Evolutionary conservation across 2,329 filamentous ascomycete species (phyloP).

Genomic region (Nakataea oryzae): DNA sequence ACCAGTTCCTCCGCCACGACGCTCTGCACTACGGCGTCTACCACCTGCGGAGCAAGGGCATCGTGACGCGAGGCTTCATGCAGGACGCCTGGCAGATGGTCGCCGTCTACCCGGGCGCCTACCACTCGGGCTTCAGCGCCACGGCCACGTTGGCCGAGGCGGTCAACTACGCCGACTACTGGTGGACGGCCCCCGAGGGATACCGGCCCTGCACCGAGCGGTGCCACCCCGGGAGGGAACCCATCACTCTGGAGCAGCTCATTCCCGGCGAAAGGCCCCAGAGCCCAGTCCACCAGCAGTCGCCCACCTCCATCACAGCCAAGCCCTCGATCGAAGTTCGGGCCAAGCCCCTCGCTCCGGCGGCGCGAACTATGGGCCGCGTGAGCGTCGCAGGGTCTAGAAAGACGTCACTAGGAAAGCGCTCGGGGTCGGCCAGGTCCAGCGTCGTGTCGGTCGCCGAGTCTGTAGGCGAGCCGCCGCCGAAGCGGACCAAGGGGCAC

Average conservation of each 20-base stretch:
- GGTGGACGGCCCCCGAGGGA: neutral
- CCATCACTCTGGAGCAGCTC: neutral
- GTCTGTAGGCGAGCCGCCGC: neutral
- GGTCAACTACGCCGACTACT: conserved; percentile 1
- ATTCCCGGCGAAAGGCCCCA: neutral
- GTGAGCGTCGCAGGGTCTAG: no score
- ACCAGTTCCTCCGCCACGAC: conserved; percentile 1
- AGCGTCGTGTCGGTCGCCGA: neutral
- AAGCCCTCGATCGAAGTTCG: neutral
- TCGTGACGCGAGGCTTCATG: neutral
- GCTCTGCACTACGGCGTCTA: neutral
- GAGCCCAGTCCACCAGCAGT: neutral
- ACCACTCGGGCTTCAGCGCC: conserved; percentile 1
- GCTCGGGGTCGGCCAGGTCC: neutral
- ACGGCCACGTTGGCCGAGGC: conserved; percentile 1
- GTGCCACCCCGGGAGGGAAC: neutral
- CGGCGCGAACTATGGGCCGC: neutral
- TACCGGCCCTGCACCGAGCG: neutral
- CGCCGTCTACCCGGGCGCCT: conserved; percentile 1
- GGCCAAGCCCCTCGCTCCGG: neutral
- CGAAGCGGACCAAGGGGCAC: neutral
- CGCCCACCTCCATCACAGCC: neutral
- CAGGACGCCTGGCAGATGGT: conserved; percentile 1
- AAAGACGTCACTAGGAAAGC: neutral
- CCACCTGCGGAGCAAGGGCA: neutral